Evolutionary conservation across 371 early-diverging fungal genomes (phyloP).

Genomic region (Encephalitozoon cuniculi): DNA sequence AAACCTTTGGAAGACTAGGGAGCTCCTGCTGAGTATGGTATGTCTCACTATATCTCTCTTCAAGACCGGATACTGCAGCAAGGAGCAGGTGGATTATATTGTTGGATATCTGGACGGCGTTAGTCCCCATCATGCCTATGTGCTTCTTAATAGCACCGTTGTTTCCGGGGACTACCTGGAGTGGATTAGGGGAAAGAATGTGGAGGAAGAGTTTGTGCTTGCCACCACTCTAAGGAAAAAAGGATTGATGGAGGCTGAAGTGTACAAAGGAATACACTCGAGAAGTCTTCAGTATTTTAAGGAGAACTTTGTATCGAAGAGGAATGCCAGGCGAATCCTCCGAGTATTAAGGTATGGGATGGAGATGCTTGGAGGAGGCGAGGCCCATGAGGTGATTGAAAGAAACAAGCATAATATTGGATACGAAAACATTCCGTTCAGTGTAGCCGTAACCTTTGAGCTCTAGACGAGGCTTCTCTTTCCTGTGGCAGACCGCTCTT

Average conservation of each 20-base stretch:
- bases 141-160: background rate
- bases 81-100: constrained; percentile 25
- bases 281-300: constrained; percentile 9
- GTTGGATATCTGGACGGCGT: background rate
- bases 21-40: background rate
- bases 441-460: constrained; percentile 2
- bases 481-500: too few relatives aligned
- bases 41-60: constrained; percentile 23
- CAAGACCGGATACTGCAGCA: background rate
- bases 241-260: background rate
- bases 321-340: constrained; percentile 13
- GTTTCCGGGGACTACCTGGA: background rate
- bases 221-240: background rate
- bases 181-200: constrained; percentile 8
- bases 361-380: background rate
- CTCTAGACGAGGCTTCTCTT: background rate
- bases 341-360: constrained; percentile 1
- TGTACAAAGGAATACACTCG: constrained; percentile 7
- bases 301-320: constrained; percentile 16
- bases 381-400: constrained; percentile 10
- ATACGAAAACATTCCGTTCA: constrained; percentile 24
- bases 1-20: constrained; percentile 18
- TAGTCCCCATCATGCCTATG: constrained; percentile 2
- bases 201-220: constrained; percentile 27
- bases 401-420: constrained; percentile 13